These are phyloP conservation scores for Lobulomyces angularis DNA, from an alignment of 192 early-diverging fungal genomes.

Conservation along the genomic window DNA sequence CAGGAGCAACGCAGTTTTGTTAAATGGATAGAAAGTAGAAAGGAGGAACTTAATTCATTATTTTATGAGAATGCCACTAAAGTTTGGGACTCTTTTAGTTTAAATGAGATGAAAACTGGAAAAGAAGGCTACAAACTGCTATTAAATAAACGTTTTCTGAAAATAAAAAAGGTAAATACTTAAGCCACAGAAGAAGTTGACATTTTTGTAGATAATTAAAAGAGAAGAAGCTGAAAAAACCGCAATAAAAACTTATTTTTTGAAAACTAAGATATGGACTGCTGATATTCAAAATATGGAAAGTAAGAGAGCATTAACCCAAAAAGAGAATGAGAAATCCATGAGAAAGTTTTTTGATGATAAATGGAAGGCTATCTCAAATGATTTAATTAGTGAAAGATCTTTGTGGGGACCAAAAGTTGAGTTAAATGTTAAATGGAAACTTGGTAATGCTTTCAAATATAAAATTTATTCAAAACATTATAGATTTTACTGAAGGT, in stretches of 20 bases:
- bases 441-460: constrained; percentile 19
- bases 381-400: constrained; percentile 40
- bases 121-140: constrained; percentile 30
- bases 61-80: constrained; percentile 42
- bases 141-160: constrained; percentile 28
- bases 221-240: constrained; percentile 35
- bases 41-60: constrained; percentile 34
- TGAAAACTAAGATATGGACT: constrained; percentile 38
- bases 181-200: no score
- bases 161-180: constrained; percentile 42
- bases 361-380: constrained; percentile 46
- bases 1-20: constrained; percentile 45
- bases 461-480: not conserved
- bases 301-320: no score
- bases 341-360: no score
- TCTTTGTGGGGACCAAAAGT: constrained; percentile 48
- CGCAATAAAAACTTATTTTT: constrained; percentile 32
- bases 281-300: constrained; percentile 49
- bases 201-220: no score
- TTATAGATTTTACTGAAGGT: constrained; percentile 25
- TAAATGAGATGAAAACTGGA: constrained; percentile 32
- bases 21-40: constrained; percentile 39
- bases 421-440: constrained; percentile 22
- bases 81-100: constrained; percentile 44
- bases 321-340: no score